These are phyloP conservation scores for Fusarium xylarioides DNA, from an alignment of 2,329 filamentous ascomycete genomes.

Conservation along the genomic window DNA sequence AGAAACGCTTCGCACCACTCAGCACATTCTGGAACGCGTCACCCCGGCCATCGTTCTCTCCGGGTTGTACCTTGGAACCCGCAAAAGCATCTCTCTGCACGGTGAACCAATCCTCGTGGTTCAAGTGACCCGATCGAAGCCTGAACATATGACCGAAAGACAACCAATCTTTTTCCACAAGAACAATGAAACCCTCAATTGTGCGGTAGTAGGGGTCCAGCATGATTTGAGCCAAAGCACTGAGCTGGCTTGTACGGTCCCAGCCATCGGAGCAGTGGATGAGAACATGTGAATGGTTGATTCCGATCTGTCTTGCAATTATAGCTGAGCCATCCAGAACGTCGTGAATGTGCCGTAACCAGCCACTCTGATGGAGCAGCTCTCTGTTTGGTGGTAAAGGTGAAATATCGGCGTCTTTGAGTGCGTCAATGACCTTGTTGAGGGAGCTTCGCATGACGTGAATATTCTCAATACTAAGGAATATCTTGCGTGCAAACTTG, in stretches of 20 bases:
- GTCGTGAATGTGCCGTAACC: slow-evolving; percentile 88
- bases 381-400: slow-evolving; percentile 84
- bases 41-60: slow-evolving; percentile 67
- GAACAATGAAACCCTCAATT: slow-evolving; percentile 89
- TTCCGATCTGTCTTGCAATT: slow-evolving; percentile 87
- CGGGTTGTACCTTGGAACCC: slow-evolving; percentile 69
- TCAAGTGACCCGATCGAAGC: slow-evolving; percentile 86
- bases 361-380: slow-evolving; percentile 81
- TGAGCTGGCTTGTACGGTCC: slow-evolving; percentile 96
- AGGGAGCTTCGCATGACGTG: slow-evolving; percentile 96
- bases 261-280: slow-evolving; percentile 99
- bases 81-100: slow-evolving; percentile 82
- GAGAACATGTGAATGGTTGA: slow-evolving; percentile 92
- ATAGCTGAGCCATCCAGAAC: slow-evolving; percentile 85
- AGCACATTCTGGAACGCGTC: slow-evolving; percentile 89
- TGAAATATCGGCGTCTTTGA: slow-evolving; percentile 92
- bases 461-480: slow-evolving; percentile 96
- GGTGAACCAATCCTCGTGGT: slow-evolving; percentile 92
- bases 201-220: slow-evolving; percentile 96
- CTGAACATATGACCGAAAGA: slow-evolving; percentile 99
- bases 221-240: slow-evolving; percentile 89
- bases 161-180: slow-evolving; percentile 97
- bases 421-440: slow-evolving; percentile 83
- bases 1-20: slow-evolving; percentile 90
- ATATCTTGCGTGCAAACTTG: slow-evolving; percentile 88